Evolutionary conservation across 352 stramenopile species (phyloP).

Genomic region (Phytophthora vignae): DNA sequence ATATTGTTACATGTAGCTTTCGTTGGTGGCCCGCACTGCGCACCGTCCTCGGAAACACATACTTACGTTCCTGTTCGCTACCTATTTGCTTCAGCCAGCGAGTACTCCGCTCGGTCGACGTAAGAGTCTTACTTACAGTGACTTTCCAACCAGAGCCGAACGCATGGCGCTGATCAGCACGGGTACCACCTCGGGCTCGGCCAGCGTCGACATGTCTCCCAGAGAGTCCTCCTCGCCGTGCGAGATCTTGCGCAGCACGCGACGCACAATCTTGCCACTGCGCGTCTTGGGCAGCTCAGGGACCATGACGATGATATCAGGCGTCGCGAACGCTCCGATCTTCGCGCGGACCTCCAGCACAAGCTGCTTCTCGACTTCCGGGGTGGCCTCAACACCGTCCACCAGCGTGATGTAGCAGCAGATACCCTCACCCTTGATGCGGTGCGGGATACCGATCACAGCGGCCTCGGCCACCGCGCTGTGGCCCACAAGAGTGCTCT

Average conservation of each 20-base stretch:
- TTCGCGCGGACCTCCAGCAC: conserved; percentile 88
- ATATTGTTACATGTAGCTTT: conserved; percentile 41
- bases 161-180: conserved; percentile 92
- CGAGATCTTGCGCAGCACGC: conserved; percentile 98
- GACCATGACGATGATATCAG: conserved; percentile 95
- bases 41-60: conserved; percentile 20
- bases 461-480: conserved; percentile 94
- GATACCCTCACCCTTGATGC: conserved; percentile 97
- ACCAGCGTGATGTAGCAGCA: conserved; percentile 96
- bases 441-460: conserved; percentile 95
- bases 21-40: conserved; percentile 9
- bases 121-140: conserved; percentile 39
- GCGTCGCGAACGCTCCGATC: conserved; percentile 97
- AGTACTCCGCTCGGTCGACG: neutral
- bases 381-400: conserved; percentile 71
- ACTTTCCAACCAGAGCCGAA: conserved; percentile 70
- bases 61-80: conserved; percentile 26
- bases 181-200: conserved; percentile 95
- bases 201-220: conserved; percentile 97
- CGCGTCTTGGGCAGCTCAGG: conserved; percentile 96
- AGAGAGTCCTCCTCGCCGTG: conserved; percentile 94
- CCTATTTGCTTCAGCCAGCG: conserved; percentile 9
- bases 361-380: conserved; percentile 70
- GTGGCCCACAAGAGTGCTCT: conserved; percentile 93
- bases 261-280: conserved; percentile 99